These are phyloP conservation scores for Aspergillus bombycis DNA, from an alignment of 2,329 filamentous ascomycete species.

Conservation along the genomic window DNA sequence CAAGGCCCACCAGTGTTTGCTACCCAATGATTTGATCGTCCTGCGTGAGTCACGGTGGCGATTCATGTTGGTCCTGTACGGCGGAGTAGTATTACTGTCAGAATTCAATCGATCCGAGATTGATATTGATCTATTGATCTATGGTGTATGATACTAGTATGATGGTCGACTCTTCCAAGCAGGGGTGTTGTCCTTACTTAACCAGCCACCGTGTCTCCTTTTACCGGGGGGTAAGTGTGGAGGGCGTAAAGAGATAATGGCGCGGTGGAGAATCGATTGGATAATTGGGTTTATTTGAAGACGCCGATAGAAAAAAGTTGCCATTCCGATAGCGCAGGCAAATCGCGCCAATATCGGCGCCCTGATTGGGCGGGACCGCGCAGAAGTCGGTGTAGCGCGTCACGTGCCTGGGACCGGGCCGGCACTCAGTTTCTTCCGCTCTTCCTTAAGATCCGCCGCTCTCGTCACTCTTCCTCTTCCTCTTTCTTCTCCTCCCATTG, in stretches of 20 bases:
- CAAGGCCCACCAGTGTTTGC: neutral
- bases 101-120: neutral
- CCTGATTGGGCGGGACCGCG: slow-evolving; percentile 29
- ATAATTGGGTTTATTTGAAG: neutral
- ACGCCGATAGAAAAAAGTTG: neutral
- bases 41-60: neutral
- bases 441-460: slow-evolving; percentile 13
- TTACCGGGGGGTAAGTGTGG: neutral
- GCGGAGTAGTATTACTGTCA: neutral
- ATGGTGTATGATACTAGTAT: neutral
- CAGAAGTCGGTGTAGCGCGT: slow-evolving; percentile 29
- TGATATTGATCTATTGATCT: neutral
- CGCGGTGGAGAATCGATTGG: neutral
- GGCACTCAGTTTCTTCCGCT: slow-evolving; percentile 19
- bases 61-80: neutral
- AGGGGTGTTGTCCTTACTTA: neutral
- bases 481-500: slow-evolving; percentile 12
- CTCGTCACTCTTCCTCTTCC: slow-evolving; percentile 16
- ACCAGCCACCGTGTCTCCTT: neutral
- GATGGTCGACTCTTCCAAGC: neutral
- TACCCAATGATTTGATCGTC: neutral
- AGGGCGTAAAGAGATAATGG: neutral
- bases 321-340: slow-evolving; percentile 21
- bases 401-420: slow-evolving; percentile 34
- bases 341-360: slow-evolving; percentile 9